Percentiles rank a stretch among this genome's conserved stretches.
phyloP scores from a whole-genome alignment of 1,284 basidiomycete genomes.

The Rhodotorula sp. region DNA sequence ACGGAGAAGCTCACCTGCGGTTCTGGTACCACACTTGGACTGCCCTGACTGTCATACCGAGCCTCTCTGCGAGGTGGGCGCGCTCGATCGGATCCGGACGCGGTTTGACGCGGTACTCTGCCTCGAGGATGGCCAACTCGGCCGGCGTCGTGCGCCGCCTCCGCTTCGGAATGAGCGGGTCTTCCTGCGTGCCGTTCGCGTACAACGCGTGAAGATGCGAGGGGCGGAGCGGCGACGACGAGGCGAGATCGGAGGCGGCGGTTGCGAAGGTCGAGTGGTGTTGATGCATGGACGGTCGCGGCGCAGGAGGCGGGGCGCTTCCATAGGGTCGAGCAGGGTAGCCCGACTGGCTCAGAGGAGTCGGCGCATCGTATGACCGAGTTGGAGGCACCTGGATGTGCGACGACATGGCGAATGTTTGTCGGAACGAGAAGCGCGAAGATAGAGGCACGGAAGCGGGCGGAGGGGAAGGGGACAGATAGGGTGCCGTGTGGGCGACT shows the following conservation, averaged over 20 bases:
- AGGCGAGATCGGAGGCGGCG: too few relatives aligned
- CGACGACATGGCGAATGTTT: conserved; percentile 7
- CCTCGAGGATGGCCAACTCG: conserved; percentile 44
- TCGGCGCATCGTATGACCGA: neutral
- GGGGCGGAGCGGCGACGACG: neutral
- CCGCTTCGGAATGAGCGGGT: conserved; percentile 39
- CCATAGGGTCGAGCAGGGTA: too few relatives aligned
- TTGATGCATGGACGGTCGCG: too few relatives aligned
- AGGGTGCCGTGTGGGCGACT: conserved; percentile 14
- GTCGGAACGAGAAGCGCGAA: neutral
- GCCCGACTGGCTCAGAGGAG: neutral
- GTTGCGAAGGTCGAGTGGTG: neutral
- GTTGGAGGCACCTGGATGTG: neutral
- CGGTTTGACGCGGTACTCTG: conserved; percentile 31
- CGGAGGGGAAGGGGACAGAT: neutral
- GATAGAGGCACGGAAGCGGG: neutral
- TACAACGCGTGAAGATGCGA: neutral
- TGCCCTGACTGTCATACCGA: conserved; percentile 40
- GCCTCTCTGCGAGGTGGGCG: conserved; percentile 28
- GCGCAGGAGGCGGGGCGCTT: too few relatives aligned
- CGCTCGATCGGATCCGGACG: conserved; percentile 37
- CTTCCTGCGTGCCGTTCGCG: conserved; percentile 17
- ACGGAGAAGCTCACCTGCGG: conserved; percentile 27
- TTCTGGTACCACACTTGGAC: conserved; percentile 44
- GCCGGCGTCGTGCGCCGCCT: conserved; percentile 43